Conservation (phyloP, 2,329 filamentous ascomycete genomes). For the Stagonosporopsis vannaccii region DNA sequence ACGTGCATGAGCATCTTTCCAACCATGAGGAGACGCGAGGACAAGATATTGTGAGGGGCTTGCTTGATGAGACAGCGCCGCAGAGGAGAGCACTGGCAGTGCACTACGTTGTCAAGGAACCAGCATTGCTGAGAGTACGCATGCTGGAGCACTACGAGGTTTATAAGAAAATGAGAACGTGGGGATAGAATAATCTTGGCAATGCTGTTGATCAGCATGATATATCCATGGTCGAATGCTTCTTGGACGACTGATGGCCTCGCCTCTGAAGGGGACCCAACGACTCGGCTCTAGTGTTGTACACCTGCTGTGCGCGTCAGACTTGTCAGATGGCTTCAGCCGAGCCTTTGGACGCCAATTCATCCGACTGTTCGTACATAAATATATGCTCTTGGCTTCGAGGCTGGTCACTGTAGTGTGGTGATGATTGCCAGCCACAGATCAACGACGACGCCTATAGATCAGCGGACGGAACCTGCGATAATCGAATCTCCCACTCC, state of each 20-base stretch:
- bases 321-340: too few species aligned
- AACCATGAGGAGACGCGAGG: background rate
- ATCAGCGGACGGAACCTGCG: too few species aligned
- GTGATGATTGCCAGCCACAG: background rate
- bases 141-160: slow-evolving; percentile 29
- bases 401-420: too few species aligned
- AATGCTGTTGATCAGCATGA: background rate
- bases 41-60: slow-evolving; percentile 8
- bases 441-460: background rate
- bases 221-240: background rate
- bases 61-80: slow-evolving; percentile 21
- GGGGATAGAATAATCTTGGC: background rate
- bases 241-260: background rate
- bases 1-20: slow-evolving; percentile 18
- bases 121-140: slow-evolving; percentile 27
- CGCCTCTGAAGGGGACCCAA: background rate
- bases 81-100: slow-evolving; percentile 23
- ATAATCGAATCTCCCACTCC: too few species aligned
- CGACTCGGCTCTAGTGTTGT: background rate
- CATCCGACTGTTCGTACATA: background rate
- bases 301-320: background rate
- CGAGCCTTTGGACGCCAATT: too few species aligned
- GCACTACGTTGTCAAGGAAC: slow-evolving; percentile 33
- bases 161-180: slow-evolving; percentile 7
- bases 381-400: too few species aligned